These are phyloP conservation scores for Termitomyces sp. DNA, from an alignment of 768 basidiomycete genomes.

Conservation along the genomic window DNA sequence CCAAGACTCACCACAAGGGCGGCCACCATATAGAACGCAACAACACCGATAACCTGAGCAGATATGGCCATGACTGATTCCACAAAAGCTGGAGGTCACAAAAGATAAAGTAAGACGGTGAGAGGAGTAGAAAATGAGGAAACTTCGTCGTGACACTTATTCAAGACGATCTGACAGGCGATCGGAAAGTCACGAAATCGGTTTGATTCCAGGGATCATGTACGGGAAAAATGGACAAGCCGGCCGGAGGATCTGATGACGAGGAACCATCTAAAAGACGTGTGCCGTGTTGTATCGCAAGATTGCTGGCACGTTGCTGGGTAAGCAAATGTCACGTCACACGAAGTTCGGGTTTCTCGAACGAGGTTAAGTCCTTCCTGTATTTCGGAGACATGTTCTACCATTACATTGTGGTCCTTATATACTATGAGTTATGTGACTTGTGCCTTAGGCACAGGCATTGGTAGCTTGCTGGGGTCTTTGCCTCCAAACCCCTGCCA, in stretches of 20 bases:
- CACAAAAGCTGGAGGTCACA: background rate
- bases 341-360: too few relatives aligned
- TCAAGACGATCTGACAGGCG: background rate
- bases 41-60: conserved; percentile 28
- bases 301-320: too few relatives aligned
- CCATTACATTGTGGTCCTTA: too few relatives aligned
- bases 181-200: background rate
- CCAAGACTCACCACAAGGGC: conserved; percentile 52
- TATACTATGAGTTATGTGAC: too few relatives aligned
- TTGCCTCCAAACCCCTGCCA: too few relatives aligned
- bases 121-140: background rate
- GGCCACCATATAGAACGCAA: conserved; percentile 63
- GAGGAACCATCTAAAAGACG: background rate
- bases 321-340: too few relatives aligned
- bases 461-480: too few relatives aligned
- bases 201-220: background rate
- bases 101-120: background rate
- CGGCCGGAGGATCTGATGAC: background rate
- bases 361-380: too few relatives aligned
- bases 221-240: background rate
- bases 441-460: too few relatives aligned
- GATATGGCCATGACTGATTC: conserved; percentile 13
- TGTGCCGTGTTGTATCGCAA: background rate
- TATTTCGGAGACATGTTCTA: too few relatives aligned
- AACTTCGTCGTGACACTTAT: background rate